Base-by-base conservation (phyloP, 2,329 filamentous ascomycete species). In the Fusarium metavorans region DNA sequence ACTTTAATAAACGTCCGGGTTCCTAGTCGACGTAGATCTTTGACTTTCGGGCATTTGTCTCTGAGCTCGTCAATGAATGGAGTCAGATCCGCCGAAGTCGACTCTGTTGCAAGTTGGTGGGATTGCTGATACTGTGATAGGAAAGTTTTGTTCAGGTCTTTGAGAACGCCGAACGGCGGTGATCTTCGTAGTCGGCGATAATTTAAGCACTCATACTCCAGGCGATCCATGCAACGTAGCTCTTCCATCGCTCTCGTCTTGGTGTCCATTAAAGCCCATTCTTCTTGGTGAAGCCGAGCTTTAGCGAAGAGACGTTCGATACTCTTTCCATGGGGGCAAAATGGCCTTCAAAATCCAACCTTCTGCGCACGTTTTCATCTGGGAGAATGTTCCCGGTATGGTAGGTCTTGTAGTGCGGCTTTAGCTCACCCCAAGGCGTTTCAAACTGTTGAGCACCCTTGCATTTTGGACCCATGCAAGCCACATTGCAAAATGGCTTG, bases 61-160 rank as follows among this genome's bases (percentile, higher is more conserved):
- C 5, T 4, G 1, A 43, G 5, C 3, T 43, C 39, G 1, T 4
- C 1, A 2, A 2, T 1, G 39, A 43, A 43, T 14, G 6, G 13
- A 14, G 11, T 14, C 11, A 43, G 10, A 7, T 20, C n/a, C 2
- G 2, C 1, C 2, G 11, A 20, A 23, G 5, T 3, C 0, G 39
- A 23, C 11, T 23, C 3, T 43, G 39, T 3, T 20, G 6, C n/a
- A 14, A 14, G n/a, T 14, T 3, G 5, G n/a, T 0, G 0, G 5
- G 23, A 43, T 20, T 7, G 10, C 11, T 13, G 39, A 13, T 43
- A 43, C 5, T 10, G 39, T 13, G 39, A 43, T 5, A n/a, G 5
- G 10, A 43, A 13, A 1, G 6, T 10, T 0, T 4, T 20, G 6
- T 20, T 13, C 5, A 43, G 10, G 6, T 43, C 39, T 2, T 3